Evolutionary conservation across 2,329 filamentous ascomycete species (phyloP).

Genomic region (Penicillium paneum): DNA sequence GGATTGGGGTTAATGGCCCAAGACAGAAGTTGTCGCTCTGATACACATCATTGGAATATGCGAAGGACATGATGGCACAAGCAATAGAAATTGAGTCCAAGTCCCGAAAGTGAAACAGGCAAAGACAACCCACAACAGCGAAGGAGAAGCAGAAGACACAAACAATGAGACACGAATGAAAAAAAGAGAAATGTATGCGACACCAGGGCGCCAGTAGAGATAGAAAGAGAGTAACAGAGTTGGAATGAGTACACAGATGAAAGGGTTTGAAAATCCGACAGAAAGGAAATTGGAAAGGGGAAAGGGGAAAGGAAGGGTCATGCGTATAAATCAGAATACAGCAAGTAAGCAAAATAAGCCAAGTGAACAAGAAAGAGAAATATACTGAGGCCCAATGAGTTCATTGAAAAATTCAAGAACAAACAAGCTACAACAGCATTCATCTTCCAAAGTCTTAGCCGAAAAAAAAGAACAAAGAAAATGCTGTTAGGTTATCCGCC

Average conservation of each 20-base stretch:
- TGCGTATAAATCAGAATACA: neutral
- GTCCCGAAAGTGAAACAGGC: neutral
- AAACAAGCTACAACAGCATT: slow-evolving; percentile 8
- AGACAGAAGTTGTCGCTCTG: neutral
- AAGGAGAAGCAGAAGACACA: slow-evolving; percentile 14
- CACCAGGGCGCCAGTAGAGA: neutral
- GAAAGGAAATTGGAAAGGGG: neutral
- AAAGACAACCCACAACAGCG: slow-evolving; percentile 13
- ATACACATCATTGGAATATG: neutral
- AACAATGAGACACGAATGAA: slow-evolving; percentile 23
- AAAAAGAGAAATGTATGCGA: slow-evolving; percentile 14
- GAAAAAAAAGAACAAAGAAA: slow-evolving; percentile 12
- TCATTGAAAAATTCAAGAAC: slow-evolving; percentile 11
- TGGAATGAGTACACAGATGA: slow-evolving; percentile 7
- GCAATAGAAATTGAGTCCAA: neutral
- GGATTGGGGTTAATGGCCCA: neutral
- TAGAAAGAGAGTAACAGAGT: slow-evolving; percentile 7
- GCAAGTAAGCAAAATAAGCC: slow-evolving; percentile 3
- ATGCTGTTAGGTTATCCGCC: slow-evolving; percentile 24
- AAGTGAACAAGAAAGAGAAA: neutral
- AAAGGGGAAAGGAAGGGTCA: neutral
- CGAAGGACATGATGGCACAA: neutral
- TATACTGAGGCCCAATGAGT: neutral
- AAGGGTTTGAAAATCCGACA: neutral
- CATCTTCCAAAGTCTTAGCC: slow-evolving; percentile 5